These are phyloP conservation scores for Cymbopogon flexuosus DNA, from an alignment of 202 grass and related monocot species.

Conservation along the genomic window DNA sequence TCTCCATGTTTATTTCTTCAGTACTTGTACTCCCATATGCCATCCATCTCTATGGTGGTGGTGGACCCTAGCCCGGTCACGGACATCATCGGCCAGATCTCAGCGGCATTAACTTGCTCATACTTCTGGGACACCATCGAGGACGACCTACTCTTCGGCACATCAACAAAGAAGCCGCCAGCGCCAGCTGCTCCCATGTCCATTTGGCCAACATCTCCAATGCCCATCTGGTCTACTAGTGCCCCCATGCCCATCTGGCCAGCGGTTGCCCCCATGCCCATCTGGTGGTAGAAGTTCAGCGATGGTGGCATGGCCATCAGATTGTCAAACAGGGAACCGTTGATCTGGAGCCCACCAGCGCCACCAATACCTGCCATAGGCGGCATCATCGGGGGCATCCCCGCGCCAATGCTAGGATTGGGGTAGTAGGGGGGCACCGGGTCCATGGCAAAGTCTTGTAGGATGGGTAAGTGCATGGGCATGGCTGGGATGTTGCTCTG, in stretches of 20 bases:
- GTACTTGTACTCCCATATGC: no score
- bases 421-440: not conserved
- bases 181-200: not conserved
- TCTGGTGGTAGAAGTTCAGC: not conserved
- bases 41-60: no score
- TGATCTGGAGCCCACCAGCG: not conserved
- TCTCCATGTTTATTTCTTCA: no score
- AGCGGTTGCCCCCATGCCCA: not conserved
- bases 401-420: not conserved
- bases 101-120: no score
- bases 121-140: constrained; percentile 31
- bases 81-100: no score
- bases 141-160: not conserved
- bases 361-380: not conserved
- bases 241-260: no score
- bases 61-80: no score
- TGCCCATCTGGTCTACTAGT: no score
- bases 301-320: not conserved
- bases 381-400: not conserved
- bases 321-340: not conserved
- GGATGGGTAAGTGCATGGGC: not conserved
- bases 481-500: no score
- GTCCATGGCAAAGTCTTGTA: not conserved
- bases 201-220: no score
- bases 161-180: not conserved